phyloP scores from a whole-genome alignment of 768 basidiomycete species.

The Cubamyces sp. region DNA sequence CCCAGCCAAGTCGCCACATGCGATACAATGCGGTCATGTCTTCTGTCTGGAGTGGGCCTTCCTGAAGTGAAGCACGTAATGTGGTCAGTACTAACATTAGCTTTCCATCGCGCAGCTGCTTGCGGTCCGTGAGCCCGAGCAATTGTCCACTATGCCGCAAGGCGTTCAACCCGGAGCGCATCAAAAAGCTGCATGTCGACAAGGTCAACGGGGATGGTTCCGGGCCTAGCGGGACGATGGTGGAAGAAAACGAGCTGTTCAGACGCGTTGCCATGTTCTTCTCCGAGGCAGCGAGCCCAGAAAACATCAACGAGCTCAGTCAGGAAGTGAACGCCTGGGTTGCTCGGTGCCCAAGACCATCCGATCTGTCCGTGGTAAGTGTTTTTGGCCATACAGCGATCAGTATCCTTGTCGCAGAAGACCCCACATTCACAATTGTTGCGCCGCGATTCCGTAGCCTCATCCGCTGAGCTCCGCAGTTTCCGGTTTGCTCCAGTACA shows the following conservation, averaged over 20 bases:
- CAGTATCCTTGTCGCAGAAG: not conserved
- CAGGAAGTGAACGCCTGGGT: slow-evolving; percentile 50
- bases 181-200: slow-evolving; percentile 73
- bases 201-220: slow-evolving; percentile 19
- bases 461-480: slow-evolving; percentile 39
- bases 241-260: slow-evolving; percentile 34
- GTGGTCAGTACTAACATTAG: not conserved
- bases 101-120: slow-evolving; percentile 47
- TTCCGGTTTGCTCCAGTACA: slow-evolving; percentile 44
- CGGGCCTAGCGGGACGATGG: slow-evolving; percentile 3
- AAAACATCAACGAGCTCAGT: slow-evolving; percentile 43
- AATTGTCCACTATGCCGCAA: slow-evolving; percentile 73
- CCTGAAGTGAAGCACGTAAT: not conserved
- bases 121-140: slow-evolving; percentile 52
- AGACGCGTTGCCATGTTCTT: slow-evolving; percentile 42
- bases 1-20: slow-evolving; percentile 59
- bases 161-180: slow-evolving; percentile 54
- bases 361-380: slow-evolving; percentile 1
- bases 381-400: not conserved
- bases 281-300: slow-evolving; percentile 37
- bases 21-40: slow-evolving; percentile 77
- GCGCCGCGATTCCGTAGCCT: slow-evolving; percentile 30
- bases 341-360: slow-evolving; percentile 29
- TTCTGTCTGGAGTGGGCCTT: slow-evolving; percentile 50
- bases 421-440: slow-evolving; percentile 11